Base-by-base conservation (phyloP, 1,139 yeast species). In the Scheffersomyces titani region DNA sequence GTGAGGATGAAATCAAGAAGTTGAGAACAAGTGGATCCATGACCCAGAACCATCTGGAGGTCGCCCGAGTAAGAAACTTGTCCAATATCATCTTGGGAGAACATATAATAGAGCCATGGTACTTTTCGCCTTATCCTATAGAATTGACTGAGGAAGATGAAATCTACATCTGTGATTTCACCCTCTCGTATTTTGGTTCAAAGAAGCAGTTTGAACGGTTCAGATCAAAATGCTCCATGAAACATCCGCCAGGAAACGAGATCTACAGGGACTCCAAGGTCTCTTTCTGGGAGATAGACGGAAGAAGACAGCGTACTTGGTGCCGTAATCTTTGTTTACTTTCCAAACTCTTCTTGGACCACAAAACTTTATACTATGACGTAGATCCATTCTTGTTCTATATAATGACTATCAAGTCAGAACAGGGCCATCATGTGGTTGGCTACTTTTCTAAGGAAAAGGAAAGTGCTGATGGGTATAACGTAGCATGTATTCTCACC, bases 161-260 rank as follows among this genome's bases (percentile, higher is more conserved):
- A 57, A 84, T 94, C 21, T 96, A 89, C 70, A 89, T 96, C 51
- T 96, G 97, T 74, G 98, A 93, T 72, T 94, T 90, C 70, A 88
- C 98, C 2, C 74, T 96, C 59, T 87, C 90, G 56, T 96, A 91
- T 72, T 94, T 91, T 74, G 97, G 97, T 1, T 90, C 97, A 0
- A 80, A 82, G 60, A 92, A 90, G 69, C 98, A 93, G 73, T 94
- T 93, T 76, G 97, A 93, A 74, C 78, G 99, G 59, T 94, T 91
- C 74, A 81, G 98, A 67, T 73, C 85, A 21, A 94, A 94, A 70
- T 90, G 97, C 67, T 88, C 96, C 3, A 78, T 89, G 75, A 86
- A 88, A 65, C 98, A 94, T 67, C 99, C 99, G 0, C 99, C 99
- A 0, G 99, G 99, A 0, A 94, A 94, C 73, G 99, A 94, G 69